Evolutionary conservation across 2,329 filamentous ascomycete genomes (phyloP).

Genomic region (Pseudogymnoascus sp.): DNA sequence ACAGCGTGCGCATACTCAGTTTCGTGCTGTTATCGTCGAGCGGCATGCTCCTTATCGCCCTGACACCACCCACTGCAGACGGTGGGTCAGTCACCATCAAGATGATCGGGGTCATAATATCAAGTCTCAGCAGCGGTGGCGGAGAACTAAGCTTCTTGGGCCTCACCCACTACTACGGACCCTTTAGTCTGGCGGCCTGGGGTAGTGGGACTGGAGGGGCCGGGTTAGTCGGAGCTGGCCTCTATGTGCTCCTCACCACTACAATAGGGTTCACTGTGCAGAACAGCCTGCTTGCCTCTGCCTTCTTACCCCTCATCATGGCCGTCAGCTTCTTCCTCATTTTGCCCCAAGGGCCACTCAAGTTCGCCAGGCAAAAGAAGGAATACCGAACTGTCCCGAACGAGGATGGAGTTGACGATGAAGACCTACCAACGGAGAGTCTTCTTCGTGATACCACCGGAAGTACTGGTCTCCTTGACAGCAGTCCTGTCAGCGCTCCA

Average conservation of each 20-base stretch:
- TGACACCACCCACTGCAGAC: constrained; percentile 57
- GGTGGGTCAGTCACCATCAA: constrained; percentile 61
- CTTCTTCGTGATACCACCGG: constrained; percentile 22
- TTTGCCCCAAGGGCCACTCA: constrained; percentile 61
- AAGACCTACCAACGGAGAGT: constrained; percentile 21
- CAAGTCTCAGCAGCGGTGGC: constrained; percentile 75
- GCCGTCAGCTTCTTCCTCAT: constrained; percentile 77
- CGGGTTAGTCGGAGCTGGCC: constrained; percentile 74
- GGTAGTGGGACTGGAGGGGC: constrained; percentile 86
- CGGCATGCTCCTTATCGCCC: constrained; percentile 84
- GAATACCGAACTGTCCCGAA: constrained; percentile 48
- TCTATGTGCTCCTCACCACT: constrained; percentile 81
- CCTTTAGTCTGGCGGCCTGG: constrained; percentile 82
- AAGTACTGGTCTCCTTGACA: constrained; percentile 12
- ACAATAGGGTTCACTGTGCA: constrained; percentile 67
- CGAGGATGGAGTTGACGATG: constrained; percentile 32
- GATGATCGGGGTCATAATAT: constrained; percentile 74
- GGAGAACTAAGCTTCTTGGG: constrained; percentile 89
- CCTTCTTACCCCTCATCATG: constrained; percentile 75
- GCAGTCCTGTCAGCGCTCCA: constrained; percentile 21
- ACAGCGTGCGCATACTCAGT: constrained; percentile 62
- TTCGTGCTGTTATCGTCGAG: constrained; percentile 68
- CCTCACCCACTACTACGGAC: constrained; percentile 88
- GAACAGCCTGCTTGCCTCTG: constrained; percentile 66
- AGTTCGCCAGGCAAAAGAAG: constrained; percentile 35